Conservation (phyloP, 768 basidiomycete species). For the Lyophyllum atratum region DNA sequence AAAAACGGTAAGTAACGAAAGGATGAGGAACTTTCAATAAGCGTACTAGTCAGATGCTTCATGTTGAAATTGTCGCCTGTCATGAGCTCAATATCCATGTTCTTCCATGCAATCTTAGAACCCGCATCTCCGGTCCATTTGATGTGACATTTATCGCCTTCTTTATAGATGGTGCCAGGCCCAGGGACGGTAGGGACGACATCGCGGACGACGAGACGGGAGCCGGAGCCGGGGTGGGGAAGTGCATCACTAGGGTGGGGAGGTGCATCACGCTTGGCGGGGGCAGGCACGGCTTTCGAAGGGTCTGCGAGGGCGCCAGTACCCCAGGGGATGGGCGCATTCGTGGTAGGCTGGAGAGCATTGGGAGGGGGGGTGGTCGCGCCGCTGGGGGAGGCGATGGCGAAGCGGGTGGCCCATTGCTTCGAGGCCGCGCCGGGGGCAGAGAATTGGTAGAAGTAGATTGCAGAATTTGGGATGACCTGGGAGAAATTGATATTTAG, state of each 20-base stretch:
- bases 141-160: constrained; percentile 56
- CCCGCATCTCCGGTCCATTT: constrained; percentile 58
- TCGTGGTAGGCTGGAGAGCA: constrained; percentile 51
- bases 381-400: constrained; percentile 58
- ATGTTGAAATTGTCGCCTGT: constrained; percentile 73
- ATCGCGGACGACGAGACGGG: constrained; percentile 43
- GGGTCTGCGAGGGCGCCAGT: constrained; percentile 55
- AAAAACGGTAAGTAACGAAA: background rate
- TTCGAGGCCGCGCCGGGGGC: constrained; percentile 38
- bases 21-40: background rate
- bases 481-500: constrained; percentile 21
- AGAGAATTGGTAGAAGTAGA: constrained; percentile 85
- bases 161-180: constrained; percentile 58
- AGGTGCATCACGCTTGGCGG: too few relatives aligned
- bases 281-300: constrained; percentile 38
- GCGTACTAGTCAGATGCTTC: constrained; percentile 66
- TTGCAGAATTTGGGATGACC: constrained; percentile 65
- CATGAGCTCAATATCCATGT: constrained; percentile 80
- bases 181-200: constrained; percentile 60
- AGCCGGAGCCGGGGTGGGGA: too few relatives aligned
- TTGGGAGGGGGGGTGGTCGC: constrained; percentile 50
- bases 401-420: constrained; percentile 78
- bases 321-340: constrained; percentile 67
- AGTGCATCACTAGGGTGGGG: too few relatives aligned
- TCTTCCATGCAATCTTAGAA: constrained; percentile 62